Conservation (phyloP, 257 asterid genomes). For the Asclepias syriaca region DNA sequence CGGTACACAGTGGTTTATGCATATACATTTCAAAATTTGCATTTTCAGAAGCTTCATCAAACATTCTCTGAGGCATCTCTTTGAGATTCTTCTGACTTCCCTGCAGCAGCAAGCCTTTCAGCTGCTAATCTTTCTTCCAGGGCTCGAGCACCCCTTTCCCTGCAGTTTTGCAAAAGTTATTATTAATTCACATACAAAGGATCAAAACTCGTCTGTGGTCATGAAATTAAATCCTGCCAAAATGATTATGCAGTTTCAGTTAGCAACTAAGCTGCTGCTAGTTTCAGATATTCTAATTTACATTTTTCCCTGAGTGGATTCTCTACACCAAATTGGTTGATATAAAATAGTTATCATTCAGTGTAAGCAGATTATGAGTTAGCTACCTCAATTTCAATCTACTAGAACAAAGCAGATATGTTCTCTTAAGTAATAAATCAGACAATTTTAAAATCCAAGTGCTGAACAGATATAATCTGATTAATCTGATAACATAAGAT, state of each 20-base stretch:
- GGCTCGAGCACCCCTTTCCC: constrained; percentile 97
- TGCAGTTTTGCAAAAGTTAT: constrained; percentile 25
- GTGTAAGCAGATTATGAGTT: neutral
- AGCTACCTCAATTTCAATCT: neutral
- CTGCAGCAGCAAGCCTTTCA: constrained; percentile 57
- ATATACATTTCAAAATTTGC: constrained; percentile 4
- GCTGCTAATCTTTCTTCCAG: constrained; percentile 88
- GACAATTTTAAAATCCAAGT: neutral
- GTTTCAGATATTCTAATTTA: neutral
- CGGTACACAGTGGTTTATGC: constrained; percentile 1
- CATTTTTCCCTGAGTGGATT: neutral
- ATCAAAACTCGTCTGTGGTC: neutral
- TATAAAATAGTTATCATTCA: neutral
- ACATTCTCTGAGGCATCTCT: constrained; percentile 60
- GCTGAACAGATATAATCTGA: neutral
- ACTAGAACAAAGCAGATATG: neutral
- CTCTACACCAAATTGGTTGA: neutral
- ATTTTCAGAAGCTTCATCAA: constrained; percentile 39
- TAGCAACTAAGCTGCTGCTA: neutral
- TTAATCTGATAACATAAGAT: neutral
- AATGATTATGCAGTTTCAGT: neutral
- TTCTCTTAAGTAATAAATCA: neutral
- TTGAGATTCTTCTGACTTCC: constrained; percentile 42
- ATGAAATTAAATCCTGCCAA: neutral
- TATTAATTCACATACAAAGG: too few species aligned